Base-by-base conservation (phyloP, 176 grass and related monocot genomes). In the Aegilops umbellulata region DNA sequence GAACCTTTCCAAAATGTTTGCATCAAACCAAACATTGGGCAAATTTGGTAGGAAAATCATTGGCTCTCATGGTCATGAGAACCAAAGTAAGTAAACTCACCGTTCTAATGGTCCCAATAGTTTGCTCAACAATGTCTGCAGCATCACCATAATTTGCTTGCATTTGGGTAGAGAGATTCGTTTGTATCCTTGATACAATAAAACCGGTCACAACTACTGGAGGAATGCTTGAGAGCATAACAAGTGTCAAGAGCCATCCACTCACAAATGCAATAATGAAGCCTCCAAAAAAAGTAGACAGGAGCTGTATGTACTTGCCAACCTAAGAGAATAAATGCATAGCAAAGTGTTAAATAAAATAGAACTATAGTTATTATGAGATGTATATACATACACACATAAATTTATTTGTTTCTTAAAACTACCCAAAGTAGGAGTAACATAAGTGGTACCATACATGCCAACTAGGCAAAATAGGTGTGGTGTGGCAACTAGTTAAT, bases 231-330 rank as follows among this genome's bases (percentile, higher is more conserved):
- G 95, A 90, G 22, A 95, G 79, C 95, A 95, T 91, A 24, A 97
- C 95, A 77, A 97, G 89, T 57, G 95, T 29, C 34, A 95, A 81
- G 83, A 97, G 93, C 95, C 92, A 95, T 78, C 95, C 95, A 92
- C 86, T 95, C 27, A 76, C 63, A 83, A 97, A 95, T 86, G 95
- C 89, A 57, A 97, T 63, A 22, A 91, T 64, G 34, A 95, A 97
- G 30, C 93, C 95, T 20, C 89, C 95, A 74, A 95, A 53, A 53
- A 97, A 97, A 32, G 93, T 97, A 44, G 89, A 84, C 46, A 84
- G 51, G 29, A 95, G 91, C 57, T 97, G 93, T 86, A 97, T 65
- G 76, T 80, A 92, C 75, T 77, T 95, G 14, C 93, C 92, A 75
- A 90, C 91, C 95, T 97, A 86, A 83, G 27, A 79, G 36, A 75